Percentiles rank a stretch among this genome's conserved stretches.
These are phyloP conservation scores for Suillus fuscotomentosus DNA, from an alignment of 768 basidiomycete genomes.

Conservation along the genomic window DNA sequence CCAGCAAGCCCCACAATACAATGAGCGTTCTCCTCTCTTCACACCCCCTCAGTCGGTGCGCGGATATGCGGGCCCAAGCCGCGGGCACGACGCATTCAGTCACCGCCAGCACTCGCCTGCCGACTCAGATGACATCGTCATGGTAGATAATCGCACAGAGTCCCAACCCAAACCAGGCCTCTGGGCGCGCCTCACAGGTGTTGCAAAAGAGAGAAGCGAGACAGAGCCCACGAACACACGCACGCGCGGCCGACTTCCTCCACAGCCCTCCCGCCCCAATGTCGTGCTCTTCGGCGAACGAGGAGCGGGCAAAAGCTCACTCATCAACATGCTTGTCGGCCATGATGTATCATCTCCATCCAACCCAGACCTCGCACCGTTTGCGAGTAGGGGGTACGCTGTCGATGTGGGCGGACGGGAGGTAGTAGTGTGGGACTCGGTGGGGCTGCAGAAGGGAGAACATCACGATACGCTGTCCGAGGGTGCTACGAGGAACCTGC, in stretches of 20 bases:
- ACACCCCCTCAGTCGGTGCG: neutral
- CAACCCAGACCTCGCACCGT: slow-evolving; percentile 34
- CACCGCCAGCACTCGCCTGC: neutral
- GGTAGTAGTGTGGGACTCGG: slow-evolving; percentile 33
- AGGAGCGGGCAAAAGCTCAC: slow-evolving; percentile 42
- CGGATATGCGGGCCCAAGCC: neutral
- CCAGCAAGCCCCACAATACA: neutral
- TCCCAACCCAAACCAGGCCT: neutral
- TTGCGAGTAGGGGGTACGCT: slow-evolving; percentile 24
- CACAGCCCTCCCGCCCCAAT: slow-evolving; percentile 19
- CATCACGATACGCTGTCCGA: slow-evolving; percentile 27
- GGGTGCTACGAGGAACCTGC: slow-evolving; percentile 30
- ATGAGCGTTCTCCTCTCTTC: neutral
- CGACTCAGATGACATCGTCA: neutral
- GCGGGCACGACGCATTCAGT: neutral
- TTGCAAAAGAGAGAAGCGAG: neutral
- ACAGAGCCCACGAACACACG: neutral
- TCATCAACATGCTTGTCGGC: slow-evolving; percentile 41
- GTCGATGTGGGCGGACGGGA: slow-evolving; percentile 16
- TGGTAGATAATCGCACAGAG: neutral
- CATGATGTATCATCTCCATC: slow-evolving; percentile 26
- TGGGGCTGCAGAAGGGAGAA: slow-evolving; percentile 29
- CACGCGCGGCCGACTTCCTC: neutral
- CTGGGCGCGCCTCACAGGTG: neutral
- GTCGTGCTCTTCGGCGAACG: slow-evolving; percentile 43